These are phyloP conservation scores for Oryza glumipatula DNA, from an alignment of 176 grass and related monocot genomes.

Conservation along the genomic window DNA sequence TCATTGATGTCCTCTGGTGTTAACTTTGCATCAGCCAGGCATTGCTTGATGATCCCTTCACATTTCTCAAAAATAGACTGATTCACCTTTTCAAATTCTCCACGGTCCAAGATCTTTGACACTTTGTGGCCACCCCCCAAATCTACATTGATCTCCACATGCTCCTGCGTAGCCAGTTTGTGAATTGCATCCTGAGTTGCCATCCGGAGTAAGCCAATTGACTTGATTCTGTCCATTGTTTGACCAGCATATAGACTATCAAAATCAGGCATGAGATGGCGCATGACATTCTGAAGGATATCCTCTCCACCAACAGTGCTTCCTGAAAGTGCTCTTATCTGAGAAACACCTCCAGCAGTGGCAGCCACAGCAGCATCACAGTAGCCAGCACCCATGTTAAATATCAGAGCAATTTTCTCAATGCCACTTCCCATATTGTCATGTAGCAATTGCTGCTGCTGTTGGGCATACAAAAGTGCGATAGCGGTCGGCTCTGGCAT, in stretches of 20 bases:
- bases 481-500: conserved; percentile 77
- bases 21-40: conserved; percentile 58
- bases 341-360: conserved; percentile 75
- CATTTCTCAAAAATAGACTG: conserved; percentile 52
- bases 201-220: conserved; percentile 49
- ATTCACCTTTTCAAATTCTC: conserved; percentile 64
- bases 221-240: conserved; percentile 56
- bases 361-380: conserved; percentile 63
- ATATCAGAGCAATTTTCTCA: conserved; percentile 76
- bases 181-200: conserved; percentile 70
- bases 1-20: conserved; percentile 51
- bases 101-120: conserved; percentile 34
- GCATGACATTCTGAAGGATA: conserved; percentile 70
- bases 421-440: conserved; percentile 68
- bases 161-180: conserved; percentile 48
- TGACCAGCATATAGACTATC: conserved; percentile 52
- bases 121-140: conserved; percentile 47
- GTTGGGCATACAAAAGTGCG: conserved; percentile 67
- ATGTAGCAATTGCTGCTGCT: conserved; percentile 57
- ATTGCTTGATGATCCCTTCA: conserved; percentile 57
- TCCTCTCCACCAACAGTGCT: conserved; percentile 68
- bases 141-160: conserved; percentile 49
- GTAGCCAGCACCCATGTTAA: conserved; percentile 79
- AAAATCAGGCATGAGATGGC: conserved; percentile 55
- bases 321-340: conserved; percentile 61